Conservation (phyloP, 192 early-diverging fungal species). For the Chytriomyces confervae region DNA sequence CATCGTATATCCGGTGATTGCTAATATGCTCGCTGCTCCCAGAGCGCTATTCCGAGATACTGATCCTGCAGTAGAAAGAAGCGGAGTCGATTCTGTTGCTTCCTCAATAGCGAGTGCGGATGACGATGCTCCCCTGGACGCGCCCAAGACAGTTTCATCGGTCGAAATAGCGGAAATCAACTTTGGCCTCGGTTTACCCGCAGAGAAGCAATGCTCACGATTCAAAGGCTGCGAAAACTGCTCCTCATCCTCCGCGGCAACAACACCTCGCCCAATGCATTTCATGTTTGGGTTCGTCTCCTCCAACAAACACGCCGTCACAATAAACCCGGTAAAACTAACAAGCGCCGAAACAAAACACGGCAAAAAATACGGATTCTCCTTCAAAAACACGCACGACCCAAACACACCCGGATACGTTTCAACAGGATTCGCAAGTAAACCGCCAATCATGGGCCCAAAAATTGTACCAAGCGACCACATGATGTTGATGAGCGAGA, state of each 20-base stretch:
- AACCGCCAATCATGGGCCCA: conserved; percentile 79
- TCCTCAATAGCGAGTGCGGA: neutral
- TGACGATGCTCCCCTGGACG: neutral
- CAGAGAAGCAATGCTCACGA: neutral
- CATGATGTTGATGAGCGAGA: conserved; percentile 67
- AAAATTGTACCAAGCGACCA: conserved; percentile 22
- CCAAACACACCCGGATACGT: conserved; percentile 60
- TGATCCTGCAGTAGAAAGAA: neutral
- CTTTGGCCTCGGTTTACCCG: neutral
- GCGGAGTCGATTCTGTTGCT: neutral
- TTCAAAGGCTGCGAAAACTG: neutral
- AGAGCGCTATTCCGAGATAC: neutral
- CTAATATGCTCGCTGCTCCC: conserved; percentile 7
- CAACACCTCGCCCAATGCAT: neutral
- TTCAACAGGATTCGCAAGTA: conserved; percentile 74
- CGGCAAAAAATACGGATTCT: conserved; percentile 83
- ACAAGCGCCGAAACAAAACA: conserved; percentile 70
- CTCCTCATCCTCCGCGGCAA: neutral
- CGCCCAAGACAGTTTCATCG: neutral
- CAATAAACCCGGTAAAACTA: conserved; percentile 64
- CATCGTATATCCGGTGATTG: conserved; percentile 36
- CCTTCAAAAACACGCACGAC: conserved; percentile 63
- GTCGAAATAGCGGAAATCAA: neutral
- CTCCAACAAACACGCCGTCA: conserved; percentile 54
- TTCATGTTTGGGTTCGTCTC: conserved; percentile 32